A percentile compares a stretch with the other conserved stretches of the same genome.
Conservation (phyloP, 2,329 filamentous ascomycete genomes). For the Xylaria sp. region DNA sequence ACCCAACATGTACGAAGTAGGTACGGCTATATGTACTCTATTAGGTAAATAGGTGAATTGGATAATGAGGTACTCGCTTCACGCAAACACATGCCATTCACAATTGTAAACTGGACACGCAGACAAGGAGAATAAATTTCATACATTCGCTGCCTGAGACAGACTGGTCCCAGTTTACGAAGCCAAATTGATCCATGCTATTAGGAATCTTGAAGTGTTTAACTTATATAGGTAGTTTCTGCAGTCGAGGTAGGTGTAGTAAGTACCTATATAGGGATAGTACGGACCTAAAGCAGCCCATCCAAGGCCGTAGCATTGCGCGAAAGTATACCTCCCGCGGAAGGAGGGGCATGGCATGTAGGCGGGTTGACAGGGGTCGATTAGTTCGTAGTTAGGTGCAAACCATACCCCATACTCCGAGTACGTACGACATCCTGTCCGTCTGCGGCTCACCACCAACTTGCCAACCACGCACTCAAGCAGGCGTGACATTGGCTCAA, state of each 20-base stretch:
- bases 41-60: too few relatives aligned
- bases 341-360: conserved; percentile 8
- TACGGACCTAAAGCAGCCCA: too few relatives aligned
- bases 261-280: too few relatives aligned
- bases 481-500: conserved; percentile 24
- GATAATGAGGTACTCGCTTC: too few relatives aligned
- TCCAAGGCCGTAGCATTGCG: not conserved
- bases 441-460: conserved; percentile 7
- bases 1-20: too few relatives aligned
- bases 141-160: too few relatives aligned
- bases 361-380: not conserved
- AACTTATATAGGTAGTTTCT: too few relatives aligned
- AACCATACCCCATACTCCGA: too few relatives aligned
- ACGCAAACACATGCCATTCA: not conserved
- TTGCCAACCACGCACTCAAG: conserved; percentile 6
- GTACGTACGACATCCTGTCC: conserved; percentile 6
- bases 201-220: not conserved
- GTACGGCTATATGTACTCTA: too few relatives aligned
- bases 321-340: not conserved
- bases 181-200: not conserved
- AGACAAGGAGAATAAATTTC: too few relatives aligned
- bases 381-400: not conserved
- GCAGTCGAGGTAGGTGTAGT: not conserved
- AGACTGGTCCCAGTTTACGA: not conserved
- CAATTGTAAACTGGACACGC: not conserved